Conservation (phyloP, 768 basidiomycete genomes). For the Xanthoconium stramineum region DNA sequence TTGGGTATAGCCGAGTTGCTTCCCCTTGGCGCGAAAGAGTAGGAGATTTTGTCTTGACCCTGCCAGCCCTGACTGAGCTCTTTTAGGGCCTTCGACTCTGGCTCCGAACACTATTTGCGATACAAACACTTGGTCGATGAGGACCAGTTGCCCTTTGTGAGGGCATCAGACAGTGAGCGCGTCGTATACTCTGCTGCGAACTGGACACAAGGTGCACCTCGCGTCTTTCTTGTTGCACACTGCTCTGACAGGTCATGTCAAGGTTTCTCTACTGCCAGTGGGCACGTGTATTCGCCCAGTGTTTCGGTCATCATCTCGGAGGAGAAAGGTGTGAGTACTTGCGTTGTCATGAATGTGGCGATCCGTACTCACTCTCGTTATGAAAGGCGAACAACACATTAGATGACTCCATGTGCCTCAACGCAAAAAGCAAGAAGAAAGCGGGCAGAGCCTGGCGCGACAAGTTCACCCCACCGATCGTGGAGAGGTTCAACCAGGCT, state of each 20-base stretch:
- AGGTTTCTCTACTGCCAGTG: constrained; percentile 63
- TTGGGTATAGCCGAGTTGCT: constrained; percentile 59
- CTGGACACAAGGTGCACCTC: constrained; percentile 57
- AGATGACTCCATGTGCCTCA: constrained; percentile 62
- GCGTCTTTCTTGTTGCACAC: background rate
- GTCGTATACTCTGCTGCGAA: constrained; percentile 67
- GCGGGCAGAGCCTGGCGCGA: constrained; percentile 54
- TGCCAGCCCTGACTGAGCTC: background rate
- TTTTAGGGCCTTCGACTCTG: constrained; percentile 49
- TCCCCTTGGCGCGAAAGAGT: constrained; percentile 68
- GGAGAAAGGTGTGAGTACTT: constrained; percentile 41
- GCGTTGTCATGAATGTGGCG: background rate
- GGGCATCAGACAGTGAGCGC: constrained; percentile 49
- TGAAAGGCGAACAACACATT: constrained; percentile 62
- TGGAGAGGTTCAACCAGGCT: constrained; percentile 53
- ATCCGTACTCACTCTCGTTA: background rate
- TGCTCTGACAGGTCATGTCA: constrained; percentile 2
- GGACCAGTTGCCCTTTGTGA: constrained; percentile 49
- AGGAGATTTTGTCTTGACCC: constrained; percentile 18
- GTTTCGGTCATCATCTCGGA: constrained; percentile 54
- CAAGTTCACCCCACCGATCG: constrained; percentile 54
- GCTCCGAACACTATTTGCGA: constrained; percentile 47
- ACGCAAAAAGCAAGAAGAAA: constrained; percentile 41
- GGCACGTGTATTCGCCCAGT: constrained; percentile 41
- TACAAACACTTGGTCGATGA: constrained; percentile 48